Evolutionary conservation across 2,329 filamentous ascomycete genomes (phyloP).

Genomic region (Colletotrichum nymphaeae): DNA sequence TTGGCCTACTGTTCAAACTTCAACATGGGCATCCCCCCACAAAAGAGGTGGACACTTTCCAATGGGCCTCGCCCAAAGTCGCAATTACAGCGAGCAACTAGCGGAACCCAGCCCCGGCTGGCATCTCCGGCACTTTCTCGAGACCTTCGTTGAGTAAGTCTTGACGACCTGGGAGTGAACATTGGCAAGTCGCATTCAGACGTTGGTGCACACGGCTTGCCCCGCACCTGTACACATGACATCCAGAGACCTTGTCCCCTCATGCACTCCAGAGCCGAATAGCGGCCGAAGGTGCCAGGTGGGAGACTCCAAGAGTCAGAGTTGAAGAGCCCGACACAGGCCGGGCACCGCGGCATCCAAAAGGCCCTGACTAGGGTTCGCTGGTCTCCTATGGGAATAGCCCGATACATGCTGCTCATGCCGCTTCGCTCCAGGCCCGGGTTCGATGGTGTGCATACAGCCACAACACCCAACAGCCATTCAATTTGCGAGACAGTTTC

Average conservation of each 20-base stretch:
- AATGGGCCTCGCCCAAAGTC: not conserved
- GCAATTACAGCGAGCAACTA: not conserved
- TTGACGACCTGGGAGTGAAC: not conserved
- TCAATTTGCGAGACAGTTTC: not conserved
- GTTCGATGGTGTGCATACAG: constrained; percentile 26
- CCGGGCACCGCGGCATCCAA: constrained; percentile 13
- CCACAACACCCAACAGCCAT: constrained; percentile 20
- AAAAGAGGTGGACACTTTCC: not conserved
- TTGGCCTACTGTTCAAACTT: not conserved
- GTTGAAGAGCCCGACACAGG: constrained; percentile 9
- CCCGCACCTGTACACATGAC: constrained; percentile 31
- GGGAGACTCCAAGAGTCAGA: not conserved
- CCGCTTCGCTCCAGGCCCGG: constrained; percentile 23
- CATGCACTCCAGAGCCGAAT: constrained; percentile 13
- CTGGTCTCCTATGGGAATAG: constrained; percentile 3
- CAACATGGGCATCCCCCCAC: not conserved
- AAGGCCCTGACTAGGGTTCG: not conserved
- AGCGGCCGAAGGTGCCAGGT: constrained; percentile 8
- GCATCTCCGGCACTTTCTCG: not conserved
- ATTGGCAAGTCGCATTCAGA: constrained; percentile 9
- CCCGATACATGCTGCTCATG: constrained; percentile 17
- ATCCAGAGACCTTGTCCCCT: not conserved
- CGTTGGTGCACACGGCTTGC: constrained; percentile 1
- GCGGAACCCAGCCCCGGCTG: not conserved
- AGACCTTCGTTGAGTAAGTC: not conserved